phyloP scores from a whole-genome alignment of 2,329 filamentous ascomycete species.

The Fusarium praegraminearum region DNA sequence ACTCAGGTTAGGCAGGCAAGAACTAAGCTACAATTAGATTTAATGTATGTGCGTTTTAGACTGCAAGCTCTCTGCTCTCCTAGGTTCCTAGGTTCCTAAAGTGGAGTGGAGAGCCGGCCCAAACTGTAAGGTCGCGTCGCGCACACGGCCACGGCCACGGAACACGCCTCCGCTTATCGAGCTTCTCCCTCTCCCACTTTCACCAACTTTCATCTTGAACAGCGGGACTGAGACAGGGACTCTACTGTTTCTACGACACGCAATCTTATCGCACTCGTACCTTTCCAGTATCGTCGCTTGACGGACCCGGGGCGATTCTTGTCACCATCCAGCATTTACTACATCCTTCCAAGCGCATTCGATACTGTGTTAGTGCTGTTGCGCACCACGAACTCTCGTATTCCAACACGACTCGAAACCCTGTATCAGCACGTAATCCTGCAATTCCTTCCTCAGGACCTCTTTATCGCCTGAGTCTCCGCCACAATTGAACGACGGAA shows the following conservation, averaged over 20 bases:
- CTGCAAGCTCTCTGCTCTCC: slow-evolving; percentile 5
- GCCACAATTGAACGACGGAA: slow-evolving; percentile 3
- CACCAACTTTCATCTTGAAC: slow-evolving; percentile 24
- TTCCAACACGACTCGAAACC: slow-evolving; percentile 35
- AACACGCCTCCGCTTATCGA: slow-evolving; percentile 45
- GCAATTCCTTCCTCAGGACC: background rate
- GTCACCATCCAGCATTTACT: slow-evolving; percentile 9
- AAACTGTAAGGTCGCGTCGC: slow-evolving; percentile 44
- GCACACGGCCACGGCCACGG: slow-evolving; percentile 29
- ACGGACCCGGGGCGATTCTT: slow-evolving; percentile 3
- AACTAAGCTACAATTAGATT: slow-evolving; percentile 1
- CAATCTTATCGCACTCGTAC: slow-evolving; percentile 16
- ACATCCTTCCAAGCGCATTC: slow-evolving; percentile 35
- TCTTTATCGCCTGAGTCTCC: background rate
- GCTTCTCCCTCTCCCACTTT: slow-evolving; percentile 39
- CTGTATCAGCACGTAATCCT: slow-evolving; percentile 3
- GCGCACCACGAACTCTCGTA: slow-evolving; percentile 39
- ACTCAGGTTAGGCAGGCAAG: background rate
- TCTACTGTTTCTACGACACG: slow-evolving; percentile 20
- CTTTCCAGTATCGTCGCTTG: slow-evolving; percentile 11
- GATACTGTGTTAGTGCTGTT: slow-evolving; percentile 41
- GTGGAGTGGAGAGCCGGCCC: slow-evolving; percentile 27
- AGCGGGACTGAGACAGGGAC: slow-evolving; percentile 6
- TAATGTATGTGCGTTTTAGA: slow-evolving; percentile 2
- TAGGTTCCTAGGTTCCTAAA: slow-evolving; percentile 9